Evolutionary conservation across 768 basidiomycete genomes (phyloP).

Genomic region (Ephemerocybe angulata): DNA sequence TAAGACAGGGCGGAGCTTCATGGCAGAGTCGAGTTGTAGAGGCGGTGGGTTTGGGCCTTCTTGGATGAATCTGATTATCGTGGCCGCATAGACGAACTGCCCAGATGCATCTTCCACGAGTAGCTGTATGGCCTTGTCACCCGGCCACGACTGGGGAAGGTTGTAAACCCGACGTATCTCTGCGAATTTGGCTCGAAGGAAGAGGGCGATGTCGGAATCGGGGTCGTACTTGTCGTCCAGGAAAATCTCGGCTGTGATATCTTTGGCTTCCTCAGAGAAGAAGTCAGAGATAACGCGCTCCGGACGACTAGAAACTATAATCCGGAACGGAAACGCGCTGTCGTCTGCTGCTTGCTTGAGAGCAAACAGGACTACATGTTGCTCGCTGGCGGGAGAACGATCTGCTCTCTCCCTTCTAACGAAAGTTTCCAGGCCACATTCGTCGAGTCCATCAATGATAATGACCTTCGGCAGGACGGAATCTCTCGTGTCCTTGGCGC

Average conservation of each 20-base stretch:
- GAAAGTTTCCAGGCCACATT: background rate
- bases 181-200: background rate
- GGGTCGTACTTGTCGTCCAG: constrained; percentile 6
- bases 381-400: background rate
- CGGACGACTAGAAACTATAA: constrained; percentile 7
- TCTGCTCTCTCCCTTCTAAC: background rate
- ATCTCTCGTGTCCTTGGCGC: background rate
- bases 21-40: background rate
- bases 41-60: constrained; percentile 2
- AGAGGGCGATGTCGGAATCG: background rate
- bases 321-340: background rate
- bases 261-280: background rate
- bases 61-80: constrained; percentile 9
- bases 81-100: constrained; percentile 1
- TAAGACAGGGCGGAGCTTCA: background rate
- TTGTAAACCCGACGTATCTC: background rate
- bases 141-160: constrained; percentile 4
- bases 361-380: background rate
- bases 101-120: constrained; percentile 14
- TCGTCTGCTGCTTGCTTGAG: background rate
- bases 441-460: background rate
- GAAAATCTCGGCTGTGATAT: background rate
- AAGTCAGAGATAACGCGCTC: background rate
- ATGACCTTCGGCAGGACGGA: background rate
- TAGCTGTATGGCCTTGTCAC: background rate